A percentile compares a stretch with the other conserved stretches of the same genome.
phyloP scores from a whole-genome alignment of 306 rosid genomes.

The Mimosa bimucronata region DNA sequence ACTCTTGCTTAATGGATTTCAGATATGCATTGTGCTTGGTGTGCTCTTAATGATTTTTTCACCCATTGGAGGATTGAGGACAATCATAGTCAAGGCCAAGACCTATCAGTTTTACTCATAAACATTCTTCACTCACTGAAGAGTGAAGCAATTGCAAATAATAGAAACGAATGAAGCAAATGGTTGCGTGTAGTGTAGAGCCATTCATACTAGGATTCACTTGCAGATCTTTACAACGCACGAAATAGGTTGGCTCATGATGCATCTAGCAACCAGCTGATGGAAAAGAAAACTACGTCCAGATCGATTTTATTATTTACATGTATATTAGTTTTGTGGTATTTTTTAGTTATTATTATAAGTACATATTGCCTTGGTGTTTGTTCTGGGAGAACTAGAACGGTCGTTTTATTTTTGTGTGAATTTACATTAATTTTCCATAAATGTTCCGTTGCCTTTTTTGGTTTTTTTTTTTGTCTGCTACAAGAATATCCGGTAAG shows the following conservation, averaged over 20 bases:
- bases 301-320: background rate
- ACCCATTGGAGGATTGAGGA: constrained; percentile 83
- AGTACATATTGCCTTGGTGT: constrained; percentile 13
- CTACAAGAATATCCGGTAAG: background rate
- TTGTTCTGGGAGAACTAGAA: background rate
- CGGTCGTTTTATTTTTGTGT: background rate
- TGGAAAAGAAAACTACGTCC: background rate
- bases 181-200: background rate
- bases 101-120: constrained; percentile 64
- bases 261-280: background rate
- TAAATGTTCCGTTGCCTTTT: background rate
- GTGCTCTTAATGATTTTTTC: constrained; percentile 60
- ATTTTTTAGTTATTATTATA: background rate
- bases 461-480: background rate
- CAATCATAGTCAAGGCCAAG: constrained; percentile 64
- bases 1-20: constrained; percentile 31
- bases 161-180: background rate
- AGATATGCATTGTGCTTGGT: constrained; percentile 79
- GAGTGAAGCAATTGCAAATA: background rate
- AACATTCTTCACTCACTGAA: constrained; percentile 13
- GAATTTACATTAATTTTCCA: background rate
- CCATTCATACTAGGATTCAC: background rate
- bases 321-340: background rate
- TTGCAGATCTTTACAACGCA: background rate
- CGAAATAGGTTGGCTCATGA: background rate